Evolutionary conservation across 768 basidiomycete species (phyloP).

Genomic region (Dacryopinax primogenitus): DNA sequence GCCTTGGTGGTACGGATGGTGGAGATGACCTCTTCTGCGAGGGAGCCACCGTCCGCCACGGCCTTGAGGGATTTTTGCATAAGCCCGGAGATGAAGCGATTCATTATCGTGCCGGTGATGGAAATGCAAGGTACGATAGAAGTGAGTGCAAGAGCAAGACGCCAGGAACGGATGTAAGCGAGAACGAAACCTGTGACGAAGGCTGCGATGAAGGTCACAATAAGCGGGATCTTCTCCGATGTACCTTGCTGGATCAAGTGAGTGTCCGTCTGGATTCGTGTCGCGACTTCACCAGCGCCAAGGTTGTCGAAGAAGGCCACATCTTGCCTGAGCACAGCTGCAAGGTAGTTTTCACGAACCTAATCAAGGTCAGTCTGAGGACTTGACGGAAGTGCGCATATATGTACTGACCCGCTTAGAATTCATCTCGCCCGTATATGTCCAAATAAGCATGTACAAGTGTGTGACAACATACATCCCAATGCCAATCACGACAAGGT

Average conservation of each 20-base stretch:
- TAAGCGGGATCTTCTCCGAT: slow-evolving; percentile 28
- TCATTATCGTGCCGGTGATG: slow-evolving; percentile 22
- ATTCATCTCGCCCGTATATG: slow-evolving; percentile 31
- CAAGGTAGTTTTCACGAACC: slow-evolving; percentile 31
- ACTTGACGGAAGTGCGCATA: background rate
- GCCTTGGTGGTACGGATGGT: slow-evolving; percentile 32
- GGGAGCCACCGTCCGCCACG: slow-evolving; percentile 27
- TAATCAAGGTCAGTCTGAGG: background rate
- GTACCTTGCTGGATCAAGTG: slow-evolving; percentile 33
- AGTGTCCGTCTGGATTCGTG: slow-evolving; percentile 30
- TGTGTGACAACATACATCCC: slow-evolving; percentile 28
- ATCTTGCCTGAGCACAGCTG: slow-evolving; percentile 32
- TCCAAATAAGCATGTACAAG: slow-evolving; percentile 30
- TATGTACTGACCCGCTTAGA: slow-evolving; percentile 21
- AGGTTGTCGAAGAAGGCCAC: slow-evolving; percentile 35
- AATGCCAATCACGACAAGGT: slow-evolving; percentile 26
- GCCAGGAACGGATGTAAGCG: slow-evolving; percentile 30
- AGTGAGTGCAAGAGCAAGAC: slow-evolving; percentile 30
- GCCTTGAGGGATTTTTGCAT: slow-evolving; percentile 24
- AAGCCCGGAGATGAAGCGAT: slow-evolving; percentile 23
- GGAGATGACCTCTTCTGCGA: slow-evolving; percentile 34
- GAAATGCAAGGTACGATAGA: slow-evolving; percentile 32
- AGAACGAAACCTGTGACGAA: slow-evolving; percentile 31
- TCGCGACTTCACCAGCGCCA: slow-evolving; percentile 36
- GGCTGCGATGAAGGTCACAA: slow-evolving; percentile 22